Evolutionary conservation across 805 yeast species (phyloP).

Genomic region (Yarrowia sp.): DNA sequence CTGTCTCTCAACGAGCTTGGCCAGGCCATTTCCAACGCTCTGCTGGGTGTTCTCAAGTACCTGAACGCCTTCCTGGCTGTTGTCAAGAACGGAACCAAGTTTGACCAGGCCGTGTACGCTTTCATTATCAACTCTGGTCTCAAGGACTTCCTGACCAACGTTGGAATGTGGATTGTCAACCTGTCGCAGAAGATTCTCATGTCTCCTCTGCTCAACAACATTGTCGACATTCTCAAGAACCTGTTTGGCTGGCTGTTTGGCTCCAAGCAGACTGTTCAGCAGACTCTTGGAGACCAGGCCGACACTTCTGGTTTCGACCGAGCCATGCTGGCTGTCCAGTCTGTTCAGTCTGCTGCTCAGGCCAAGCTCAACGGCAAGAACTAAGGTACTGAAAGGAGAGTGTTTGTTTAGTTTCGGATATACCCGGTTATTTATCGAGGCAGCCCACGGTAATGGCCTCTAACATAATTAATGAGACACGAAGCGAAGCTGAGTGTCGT

Average conservation of each 20-base stretch:
- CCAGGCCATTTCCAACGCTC: constrained; percentile 22
- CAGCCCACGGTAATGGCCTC: background rate
- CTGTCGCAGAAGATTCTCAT: constrained; percentile 26
- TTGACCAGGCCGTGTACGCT: constrained; percentile 23
- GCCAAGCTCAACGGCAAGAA: background rate
- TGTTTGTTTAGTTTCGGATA: background rate
- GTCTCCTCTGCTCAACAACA: constrained; percentile 26
- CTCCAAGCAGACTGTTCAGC: constrained; percentile 24
- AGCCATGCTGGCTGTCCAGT: constrained; percentile 23
- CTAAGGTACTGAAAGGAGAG: no score
- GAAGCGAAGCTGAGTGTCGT: background rate
- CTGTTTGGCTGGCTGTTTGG: constrained; percentile 24
- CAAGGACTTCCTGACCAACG: constrained; percentile 24
- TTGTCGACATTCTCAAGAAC: constrained; percentile 25
- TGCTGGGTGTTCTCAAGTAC: constrained; percentile 18
- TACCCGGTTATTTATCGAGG: background rate
- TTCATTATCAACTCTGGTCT: constrained; percentile 23
- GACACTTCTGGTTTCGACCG: constrained; percentile 20
- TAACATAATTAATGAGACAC: background rate
- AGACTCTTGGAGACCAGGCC: constrained; percentile 9
- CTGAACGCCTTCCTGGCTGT: constrained; percentile 20
- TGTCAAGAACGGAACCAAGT: constrained; percentile 5
- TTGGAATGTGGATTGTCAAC: constrained; percentile 25
- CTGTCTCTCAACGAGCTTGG: constrained; percentile 19
- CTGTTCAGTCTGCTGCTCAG: constrained; percentile 19